A percentile compares a stretch with the other conserved stretches of the same genome.
phyloP scores from a whole-genome alignment of 2,329 filamentous ascomycete genomes.

The Gnomoniopsis sp. region DNA sequence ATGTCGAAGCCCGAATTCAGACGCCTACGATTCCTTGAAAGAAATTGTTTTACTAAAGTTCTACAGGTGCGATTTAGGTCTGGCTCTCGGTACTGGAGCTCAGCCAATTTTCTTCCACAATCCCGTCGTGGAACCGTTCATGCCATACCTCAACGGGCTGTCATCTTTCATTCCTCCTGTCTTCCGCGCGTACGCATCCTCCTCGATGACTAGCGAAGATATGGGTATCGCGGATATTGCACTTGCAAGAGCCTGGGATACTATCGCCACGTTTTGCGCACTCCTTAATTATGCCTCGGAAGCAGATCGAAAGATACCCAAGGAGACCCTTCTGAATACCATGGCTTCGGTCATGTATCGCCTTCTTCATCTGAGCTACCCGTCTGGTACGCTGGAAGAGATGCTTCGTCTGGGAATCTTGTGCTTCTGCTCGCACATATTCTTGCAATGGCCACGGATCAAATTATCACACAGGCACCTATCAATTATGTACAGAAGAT shows the following conservation, averaged over 20 bases:
- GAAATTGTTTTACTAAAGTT: not conserved
- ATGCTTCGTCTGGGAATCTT: slow-evolving; percentile 36
- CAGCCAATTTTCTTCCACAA: slow-evolving; percentile 3
- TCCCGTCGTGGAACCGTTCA: not conserved
- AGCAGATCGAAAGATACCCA: slow-evolving; percentile 16
- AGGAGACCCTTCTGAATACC: slow-evolving; percentile 21
- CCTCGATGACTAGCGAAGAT: not conserved
- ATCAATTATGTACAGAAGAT: slow-evolving; percentile 15
- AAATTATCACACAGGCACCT: slow-evolving; percentile 20
- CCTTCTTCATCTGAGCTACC: slow-evolving; percentile 31
- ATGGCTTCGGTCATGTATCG: slow-evolving; percentile 41
- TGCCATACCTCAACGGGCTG: not conserved
- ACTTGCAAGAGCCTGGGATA: slow-evolving; percentile 21
- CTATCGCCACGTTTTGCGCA: slow-evolving; percentile 22
- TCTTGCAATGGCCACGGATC: slow-evolving; percentile 33
- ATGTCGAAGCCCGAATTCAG: no score
- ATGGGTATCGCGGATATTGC: slow-evolving; percentile 12
- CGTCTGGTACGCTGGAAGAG: slow-evolving; percentile 28
- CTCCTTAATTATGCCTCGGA: slow-evolving; percentile 23
- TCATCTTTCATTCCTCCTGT: not conserved
- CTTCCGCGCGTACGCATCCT: not conserved
- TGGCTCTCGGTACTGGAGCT: not conserved
- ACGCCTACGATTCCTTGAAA: no score
- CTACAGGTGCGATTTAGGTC: slow-evolving; percentile 8
- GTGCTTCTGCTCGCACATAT: slow-evolving; percentile 32